Base-by-base conservation (phyloP, 352 stramenopile species). In the Globisporangium polare region DNA sequence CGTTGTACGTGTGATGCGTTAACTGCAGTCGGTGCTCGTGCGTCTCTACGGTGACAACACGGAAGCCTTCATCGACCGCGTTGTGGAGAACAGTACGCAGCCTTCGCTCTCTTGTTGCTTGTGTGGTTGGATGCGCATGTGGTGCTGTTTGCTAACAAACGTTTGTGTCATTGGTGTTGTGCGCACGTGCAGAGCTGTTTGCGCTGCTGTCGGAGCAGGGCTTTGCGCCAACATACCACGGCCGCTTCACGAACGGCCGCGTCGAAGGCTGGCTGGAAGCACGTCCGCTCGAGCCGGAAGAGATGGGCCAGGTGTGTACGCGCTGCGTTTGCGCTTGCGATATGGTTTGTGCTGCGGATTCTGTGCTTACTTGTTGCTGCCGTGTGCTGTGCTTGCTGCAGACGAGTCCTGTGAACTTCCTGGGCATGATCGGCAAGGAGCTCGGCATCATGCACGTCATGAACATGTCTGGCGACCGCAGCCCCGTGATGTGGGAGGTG, bases 41-140 rank as follows among this genome's bases (percentile, higher is more conserved):
- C 86, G 93, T 22, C 68, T 98, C 42, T 98, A 97, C 56, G 93
- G 93, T 22, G 75, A 92, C 61, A 94, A 97, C 76, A 98, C 93
- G 37, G 92, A 98, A 59, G 80, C 92, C 26, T 90, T 98, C 41
- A 98, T 98, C 58, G 90, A 98, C 74, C 77, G 93, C 64, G 72
- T 75, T n/a, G 74, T 92, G 46, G 93, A 98, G 62, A 98, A 95
- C 74, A 89, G 86, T 95, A 75, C 66, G 80, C 27, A 2, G 15
- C 0, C 20, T 17, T 18, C 10, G 24, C 15, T n/a, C n/a, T n/a
- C n/a, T n/a, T 49, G 4, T 13, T 3, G 3, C 6, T 2, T 47
- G 18, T 49, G 8, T 26, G 4, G 29, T 33, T 33, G 29, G 8
- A 10, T 29, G 20, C 33, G 18, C 20, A 27, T 39, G 18, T 29